Evolutionary conservation across 2,329 filamentous ascomycete genomes (phyloP).

Genomic region (Botrytis aclada): DNA sequence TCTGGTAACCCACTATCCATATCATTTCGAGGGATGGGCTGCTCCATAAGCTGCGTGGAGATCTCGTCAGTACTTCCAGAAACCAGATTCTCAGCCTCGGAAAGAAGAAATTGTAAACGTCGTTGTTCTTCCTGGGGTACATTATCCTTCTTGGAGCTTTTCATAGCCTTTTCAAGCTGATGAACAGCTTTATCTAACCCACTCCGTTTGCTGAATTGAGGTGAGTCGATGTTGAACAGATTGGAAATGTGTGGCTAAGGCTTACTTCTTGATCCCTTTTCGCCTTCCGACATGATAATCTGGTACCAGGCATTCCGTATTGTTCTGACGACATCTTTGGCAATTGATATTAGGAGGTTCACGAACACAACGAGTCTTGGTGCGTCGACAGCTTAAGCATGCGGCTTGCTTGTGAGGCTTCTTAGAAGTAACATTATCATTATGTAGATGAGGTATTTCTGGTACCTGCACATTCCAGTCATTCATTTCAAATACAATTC

Average conservation of each 20-base stretch:
- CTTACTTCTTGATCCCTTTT: constrained; percentile 74
- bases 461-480: neutral
- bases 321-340: constrained; percentile 57
- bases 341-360: constrained; percentile 51
- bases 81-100: constrained; percentile 45
- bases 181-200: constrained; percentile 72
- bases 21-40: neutral
- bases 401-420: constrained; percentile 46
- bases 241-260: neutral
- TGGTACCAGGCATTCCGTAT: constrained; percentile 63
- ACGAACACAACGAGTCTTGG: constrained; percentile 66
- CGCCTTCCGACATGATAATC: constrained; percentile 71
- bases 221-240: neutral
- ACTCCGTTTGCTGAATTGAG: constrained; percentile 59
- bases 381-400: constrained; percentile 62
- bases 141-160: constrained; percentile 45
- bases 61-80: constrained; percentile 29
- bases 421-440: neutral
- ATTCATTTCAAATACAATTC: constrained; percentile 2
- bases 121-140: constrained; percentile 43
- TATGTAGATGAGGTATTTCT: neutral
- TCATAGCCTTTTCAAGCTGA: constrained; percentile 70
- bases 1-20: neutral
- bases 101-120: constrained; percentile 50
- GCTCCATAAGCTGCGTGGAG: constrained; percentile 16